Base-by-base conservation (phyloP, 352 stramenopile genomes). In the Peronospora destructor region DNA sequence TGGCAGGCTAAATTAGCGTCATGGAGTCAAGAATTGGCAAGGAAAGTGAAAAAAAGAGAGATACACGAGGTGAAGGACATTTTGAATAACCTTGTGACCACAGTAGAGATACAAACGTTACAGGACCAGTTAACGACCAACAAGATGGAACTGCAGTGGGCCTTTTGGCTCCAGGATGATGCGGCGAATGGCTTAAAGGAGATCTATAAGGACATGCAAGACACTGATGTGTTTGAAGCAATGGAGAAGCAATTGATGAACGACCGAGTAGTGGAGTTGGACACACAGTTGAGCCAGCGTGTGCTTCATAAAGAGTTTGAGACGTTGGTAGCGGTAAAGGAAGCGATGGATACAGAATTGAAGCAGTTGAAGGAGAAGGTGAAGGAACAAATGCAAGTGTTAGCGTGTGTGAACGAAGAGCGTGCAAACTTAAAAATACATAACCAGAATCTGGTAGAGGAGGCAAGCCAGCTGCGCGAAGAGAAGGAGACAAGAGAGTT, bases 221-320 rank as follows among this genome's bases (percentile, higher is more conserved):
- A 71, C 6, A 50, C 47, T 0, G 70, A 83, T 11, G 42, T 36
- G 25, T 83, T 84, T 44, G 67, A 72, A 36, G 53, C 61, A 4
- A 61, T 83, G 16, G 75, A 86, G 54, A 70, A 65, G 17, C 61
- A 70, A 12, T 49, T 86, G 9, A 53, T 76, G 25, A 58, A 77
- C 26, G 70, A 84, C 33, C 63, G 72, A 28, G 64, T 86, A 12
- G 47, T 64, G 10, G 72, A 84, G 40, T 42, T 84, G 25, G 72
- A 81, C 51, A 76, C 63, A 16, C 70, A 68, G 23, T 46, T 79
- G 38, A 51, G 60, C n/a, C 67, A 81, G 37, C 64, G 19, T n/a
- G 16, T 65, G 19, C 30, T 53, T 0, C 59, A 62, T 7, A 48
- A 55, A 6, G 59, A 73, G 46, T 61, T 59, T 42, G 49, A 64